Base-by-base conservation (phyloP, 2,329 filamentous ascomycete species). In the Xylaria sp. region DNA sequence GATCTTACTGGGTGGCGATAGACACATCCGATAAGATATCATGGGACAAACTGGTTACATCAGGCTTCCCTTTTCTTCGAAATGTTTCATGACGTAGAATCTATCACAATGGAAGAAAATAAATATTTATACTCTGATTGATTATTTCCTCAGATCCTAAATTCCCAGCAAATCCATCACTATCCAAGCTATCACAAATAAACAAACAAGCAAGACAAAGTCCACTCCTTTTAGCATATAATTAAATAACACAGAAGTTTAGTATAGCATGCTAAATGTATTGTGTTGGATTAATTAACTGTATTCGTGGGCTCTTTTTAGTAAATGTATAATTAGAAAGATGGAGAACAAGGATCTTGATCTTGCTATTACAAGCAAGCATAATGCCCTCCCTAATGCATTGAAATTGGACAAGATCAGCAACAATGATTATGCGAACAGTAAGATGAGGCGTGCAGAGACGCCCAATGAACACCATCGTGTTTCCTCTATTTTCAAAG, bases 401-500 rank as follows among this genome's bases (percentile, higher is more conserved):
- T 11, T 77, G 23, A 23, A 23, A 72, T 72, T 90, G 87, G 1
- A 89, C 81, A 5, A 90, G 87, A 0, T 85, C 85, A 13, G 67
- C 69, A 28, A 70, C 42, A 23, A 73, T 42, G 1, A 73, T 56
- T 33, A 73, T 67, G 15, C 26, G 79, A 44, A 87, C 76, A 4
- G 67, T 71, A 0, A 74, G 36, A 64, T 82, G 28, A 0, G 86
- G 57, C 0, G 64, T 69, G 6, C 84, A 82, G n/a, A 90, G 77
- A 23, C 79, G 81, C 31, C 80, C 38, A 17, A 88, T 77, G 71
- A 88, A 89, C 1, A 83, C 66, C 5, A 88, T 73, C 0, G 84
- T 82, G 59, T 81, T 82, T 4, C 88, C 87, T 36, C 74, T 88
- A 70, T 90, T 89, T n/a, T 90, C 77, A 0, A 90, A 87, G 0